phyloP scores from a whole-genome alignment of 2,329 filamentous ascomycete species.

The Arthrobotrys sinensis region DNA sequence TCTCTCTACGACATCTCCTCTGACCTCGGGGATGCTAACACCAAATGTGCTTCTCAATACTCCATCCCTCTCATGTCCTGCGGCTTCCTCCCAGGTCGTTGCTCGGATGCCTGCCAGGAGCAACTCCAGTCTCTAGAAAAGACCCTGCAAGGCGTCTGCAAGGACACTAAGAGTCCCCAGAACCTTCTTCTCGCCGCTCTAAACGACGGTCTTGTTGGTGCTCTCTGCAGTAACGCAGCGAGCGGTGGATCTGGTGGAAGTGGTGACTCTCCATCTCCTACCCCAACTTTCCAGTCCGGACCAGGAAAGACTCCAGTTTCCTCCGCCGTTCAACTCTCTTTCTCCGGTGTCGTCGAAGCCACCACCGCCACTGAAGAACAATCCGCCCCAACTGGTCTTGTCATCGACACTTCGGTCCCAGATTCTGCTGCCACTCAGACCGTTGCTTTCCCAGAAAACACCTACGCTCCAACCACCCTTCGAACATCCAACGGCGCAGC shows the following conservation, averaged over 20 bases:
- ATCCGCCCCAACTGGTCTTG: constrained; percentile 43
- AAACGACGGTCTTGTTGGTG: constrained; percentile 44
- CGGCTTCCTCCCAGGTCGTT: constrained; percentile 39
- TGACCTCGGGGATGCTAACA: constrained; percentile 47
- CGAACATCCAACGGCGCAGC: constrained; percentile 32
- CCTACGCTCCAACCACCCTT: constrained; percentile 51
- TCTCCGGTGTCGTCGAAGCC: constrained; percentile 43
- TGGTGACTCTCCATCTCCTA: neutral
- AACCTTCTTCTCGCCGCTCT: constrained; percentile 34
- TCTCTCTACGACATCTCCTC: constrained; percentile 41
- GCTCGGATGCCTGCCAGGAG: constrained; percentile 47
- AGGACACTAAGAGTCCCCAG: constrained; percentile 23
- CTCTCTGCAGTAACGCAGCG: constrained; percentile 33
- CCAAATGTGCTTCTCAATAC: constrained; percentile 54
- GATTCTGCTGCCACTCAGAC: constrained; percentile 23
- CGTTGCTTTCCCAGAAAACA: constrained; percentile 36
- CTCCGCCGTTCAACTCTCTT: constrained; percentile 22
- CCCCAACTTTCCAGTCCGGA: constrained; percentile 39
- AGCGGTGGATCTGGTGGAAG: constrained; percentile 19
- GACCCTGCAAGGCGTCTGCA: constrained; percentile 47
- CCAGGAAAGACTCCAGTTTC: constrained; percentile 37
- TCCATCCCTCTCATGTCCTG: constrained; percentile 59
- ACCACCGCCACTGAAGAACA: constrained; percentile 20
- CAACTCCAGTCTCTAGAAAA: constrained; percentile 47
- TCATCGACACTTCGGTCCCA: constrained; percentile 56